These are phyloP conservation scores for Alternaria tenuissima DNA, from an alignment of 2,329 filamentous ascomycete genomes.

Conservation along the genomic window DNA sequence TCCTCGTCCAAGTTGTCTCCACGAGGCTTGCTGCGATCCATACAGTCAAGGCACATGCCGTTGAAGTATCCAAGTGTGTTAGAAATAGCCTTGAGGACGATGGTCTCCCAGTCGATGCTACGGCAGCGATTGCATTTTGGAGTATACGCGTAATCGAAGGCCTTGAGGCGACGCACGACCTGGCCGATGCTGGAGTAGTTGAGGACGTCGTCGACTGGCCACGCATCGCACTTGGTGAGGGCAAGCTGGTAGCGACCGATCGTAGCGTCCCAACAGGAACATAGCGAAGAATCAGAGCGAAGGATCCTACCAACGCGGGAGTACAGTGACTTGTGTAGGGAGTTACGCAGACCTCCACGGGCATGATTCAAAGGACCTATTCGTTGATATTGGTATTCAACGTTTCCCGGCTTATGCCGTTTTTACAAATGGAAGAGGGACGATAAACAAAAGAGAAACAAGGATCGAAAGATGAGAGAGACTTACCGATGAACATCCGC, in stretches of 20 bases:
- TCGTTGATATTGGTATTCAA: neutral
- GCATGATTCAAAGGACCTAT: constrained; percentile 32
- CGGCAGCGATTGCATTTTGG: constrained; percentile 20
- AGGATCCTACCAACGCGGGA: constrained; percentile 21
- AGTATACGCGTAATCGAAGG: constrained; percentile 20
- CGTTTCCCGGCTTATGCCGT: neutral
- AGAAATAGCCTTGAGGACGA: constrained; percentile 6
- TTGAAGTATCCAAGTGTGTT: constrained; percentile 32
- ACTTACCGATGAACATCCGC: constrained; percentile 31
- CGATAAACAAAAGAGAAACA: neutral
- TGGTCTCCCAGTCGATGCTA: constrained; percentile 17
- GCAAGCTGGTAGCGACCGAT: constrained; percentile 25
- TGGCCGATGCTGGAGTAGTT: constrained; percentile 16
- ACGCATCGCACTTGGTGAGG: constrained; percentile 22
- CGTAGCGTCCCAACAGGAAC: constrained; percentile 23
- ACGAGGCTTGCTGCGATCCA: constrained; percentile 26
- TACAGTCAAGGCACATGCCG: constrained; percentile 46
- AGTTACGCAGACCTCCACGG: constrained; percentile 26
- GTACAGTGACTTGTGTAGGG: constrained; percentile 23
- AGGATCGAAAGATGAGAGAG: neutral
- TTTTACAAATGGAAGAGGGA: neutral
- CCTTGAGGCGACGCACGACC: constrained; percentile 19
- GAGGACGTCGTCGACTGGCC: constrained; percentile 28
- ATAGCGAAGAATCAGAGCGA: constrained; percentile 11
- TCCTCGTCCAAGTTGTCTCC: constrained; percentile 22